Conservation (phyloP, 2,329 filamentous ascomycete genomes). For the Penicillium psychrosexuale region DNA sequence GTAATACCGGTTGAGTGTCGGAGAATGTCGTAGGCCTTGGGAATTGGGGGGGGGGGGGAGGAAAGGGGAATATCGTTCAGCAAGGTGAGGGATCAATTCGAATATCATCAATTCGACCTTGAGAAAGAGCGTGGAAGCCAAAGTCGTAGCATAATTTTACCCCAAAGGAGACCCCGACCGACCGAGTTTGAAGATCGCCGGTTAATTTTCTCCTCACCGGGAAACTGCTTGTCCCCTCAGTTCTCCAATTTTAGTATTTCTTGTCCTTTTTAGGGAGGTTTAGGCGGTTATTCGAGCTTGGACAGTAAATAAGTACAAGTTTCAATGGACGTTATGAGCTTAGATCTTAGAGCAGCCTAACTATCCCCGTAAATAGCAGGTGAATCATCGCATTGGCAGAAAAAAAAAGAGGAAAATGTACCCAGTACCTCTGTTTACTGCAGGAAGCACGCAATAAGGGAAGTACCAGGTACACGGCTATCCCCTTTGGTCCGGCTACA, state of each 20-base stretch:
- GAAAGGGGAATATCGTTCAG: background rate
- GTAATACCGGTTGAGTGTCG: slow-evolving; percentile 1
- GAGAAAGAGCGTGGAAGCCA: background rate
- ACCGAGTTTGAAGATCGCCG: slow-evolving; percentile 5
- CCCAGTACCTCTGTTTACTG: background rate
- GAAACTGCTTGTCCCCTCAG: slow-evolving; percentile 16
- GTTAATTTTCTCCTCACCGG: slow-evolving; percentile 26
- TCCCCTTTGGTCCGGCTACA: slow-evolving; percentile 22
- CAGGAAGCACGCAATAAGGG: slow-evolving; percentile 1
- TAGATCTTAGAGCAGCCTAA: background rate
- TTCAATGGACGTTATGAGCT: background rate
- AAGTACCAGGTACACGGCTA: slow-evolving; percentile 6
- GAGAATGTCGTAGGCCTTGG: background rate
- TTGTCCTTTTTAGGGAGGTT: background rate
- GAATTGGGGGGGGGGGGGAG: background rate
- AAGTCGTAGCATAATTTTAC: background rate
- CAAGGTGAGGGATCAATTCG: background rate
- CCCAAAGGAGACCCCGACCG: slow-evolving; percentile 1
- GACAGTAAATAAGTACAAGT: background rate
- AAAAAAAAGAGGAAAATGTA: slow-evolving; percentile 1
- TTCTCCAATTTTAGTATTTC: slow-evolving; percentile 20
- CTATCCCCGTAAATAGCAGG: background rate
- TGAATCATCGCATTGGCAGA: background rate
- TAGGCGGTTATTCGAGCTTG: background rate
- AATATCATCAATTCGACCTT: too few species aligned